Percentiles rank a stretch among this genome's conserved stretches.
Evolutionary conservation across 2,329 filamentous ascomycete species (phyloP).

Genomic region (Pyrenochaeta sp.): DNA sequence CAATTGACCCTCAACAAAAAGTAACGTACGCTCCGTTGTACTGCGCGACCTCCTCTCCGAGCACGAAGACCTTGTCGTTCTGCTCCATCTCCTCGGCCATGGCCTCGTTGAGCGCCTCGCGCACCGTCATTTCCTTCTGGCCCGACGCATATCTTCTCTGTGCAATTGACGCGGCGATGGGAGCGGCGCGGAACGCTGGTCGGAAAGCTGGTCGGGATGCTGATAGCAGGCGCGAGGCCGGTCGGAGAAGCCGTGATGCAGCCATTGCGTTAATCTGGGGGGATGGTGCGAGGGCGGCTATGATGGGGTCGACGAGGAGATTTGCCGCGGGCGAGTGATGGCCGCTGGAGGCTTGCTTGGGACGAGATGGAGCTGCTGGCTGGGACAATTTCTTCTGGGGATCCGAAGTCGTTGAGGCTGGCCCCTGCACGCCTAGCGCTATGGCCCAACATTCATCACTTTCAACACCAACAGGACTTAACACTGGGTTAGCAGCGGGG

Average conservation of each 20-base stretch:
- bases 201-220: constrained; percentile 61
- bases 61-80: constrained; percentile 93
- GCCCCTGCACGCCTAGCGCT: constrained; percentile 15
- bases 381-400: constrained; percentile 35
- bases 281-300: constrained; percentile 7
- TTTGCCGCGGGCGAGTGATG: constrained; percentile 34
- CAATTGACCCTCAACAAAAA: constrained; percentile 13
- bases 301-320: constrained; percentile 24
- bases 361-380: constrained; percentile 33
- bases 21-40: constrained; percentile 88
- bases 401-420: constrained; percentile 24
- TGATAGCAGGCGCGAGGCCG: constrained; percentile 68
- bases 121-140: constrained; percentile 93
- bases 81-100: constrained; percentile 95
- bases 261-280: constrained; percentile 56
- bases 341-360: constrained; percentile 29
- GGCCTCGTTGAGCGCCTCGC: constrained; percentile 97
- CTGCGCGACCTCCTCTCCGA: constrained; percentile 98
- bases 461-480: background rate
- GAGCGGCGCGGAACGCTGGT: constrained; percentile 59
- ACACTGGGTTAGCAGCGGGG: background rate
- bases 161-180: constrained; percentile 57
- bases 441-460: constrained; percentile 3
- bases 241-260: constrained; percentile 68
- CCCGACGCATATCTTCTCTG: constrained; percentile 65